A percentile compares a stretch with the other conserved stretches of the same genome.
These are phyloP conservation scores for Aspergillus awamori DNA, from an alignment of 2,329 filamentous ascomycete species.

Conservation along the genomic window DNA sequence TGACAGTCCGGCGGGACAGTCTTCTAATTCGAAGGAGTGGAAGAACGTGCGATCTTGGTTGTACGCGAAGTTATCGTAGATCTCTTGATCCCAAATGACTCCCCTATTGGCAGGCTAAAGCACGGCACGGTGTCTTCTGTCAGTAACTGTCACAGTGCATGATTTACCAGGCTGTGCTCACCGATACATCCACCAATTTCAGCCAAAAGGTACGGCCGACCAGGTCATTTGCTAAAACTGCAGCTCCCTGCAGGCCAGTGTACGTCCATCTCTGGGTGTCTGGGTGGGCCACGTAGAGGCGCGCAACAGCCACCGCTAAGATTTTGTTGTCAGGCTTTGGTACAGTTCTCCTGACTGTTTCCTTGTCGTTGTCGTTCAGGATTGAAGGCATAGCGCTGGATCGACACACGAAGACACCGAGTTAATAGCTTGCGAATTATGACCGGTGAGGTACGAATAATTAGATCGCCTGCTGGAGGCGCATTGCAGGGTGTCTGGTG, in stretches of 20 bases:
- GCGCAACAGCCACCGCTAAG: slow-evolving; percentile 88
- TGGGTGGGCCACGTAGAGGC: slow-evolving; percentile 90
- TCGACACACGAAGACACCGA: slow-evolving; percentile 7
- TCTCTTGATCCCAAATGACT: slow-evolving; percentile 96
- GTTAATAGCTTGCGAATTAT: slow-evolving; percentile 10
- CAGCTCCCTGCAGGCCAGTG: slow-evolving; percentile 88
- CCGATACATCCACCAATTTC: slow-evolving; percentile 95
- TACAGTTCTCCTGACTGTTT: slow-evolving; percentile 90
- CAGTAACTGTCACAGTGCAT: slow-evolving; percentile 16
- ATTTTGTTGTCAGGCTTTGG: slow-evolving; percentile 97
- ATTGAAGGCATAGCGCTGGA: slow-evolving; percentile 60
- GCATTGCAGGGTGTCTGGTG: slow-evolving; percentile 23
- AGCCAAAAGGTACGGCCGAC: slow-evolving; percentile 97
- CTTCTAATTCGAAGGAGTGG: slow-evolving; percentile 93
- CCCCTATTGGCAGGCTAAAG: slow-evolving; percentile 72
- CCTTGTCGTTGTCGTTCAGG: slow-evolving; percentile 90
- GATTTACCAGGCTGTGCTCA: slow-evolving; percentile 52
- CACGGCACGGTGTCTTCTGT: slow-evolving; percentile 2
- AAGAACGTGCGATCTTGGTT: slow-evolving; percentile 98
- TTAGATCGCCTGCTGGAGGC: slow-evolving; percentile 14
- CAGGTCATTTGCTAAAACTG: slow-evolving; percentile 87
- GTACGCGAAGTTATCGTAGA: slow-evolving; percentile 92
- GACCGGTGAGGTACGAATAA: background rate
- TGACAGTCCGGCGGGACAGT: slow-evolving; percentile 84
- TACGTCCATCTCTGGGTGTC: slow-evolving; percentile 87